phyloP scores from a whole-genome alignment of 2,329 filamentous ascomycete species.

The Thermomyces lanuginosus region DNA sequence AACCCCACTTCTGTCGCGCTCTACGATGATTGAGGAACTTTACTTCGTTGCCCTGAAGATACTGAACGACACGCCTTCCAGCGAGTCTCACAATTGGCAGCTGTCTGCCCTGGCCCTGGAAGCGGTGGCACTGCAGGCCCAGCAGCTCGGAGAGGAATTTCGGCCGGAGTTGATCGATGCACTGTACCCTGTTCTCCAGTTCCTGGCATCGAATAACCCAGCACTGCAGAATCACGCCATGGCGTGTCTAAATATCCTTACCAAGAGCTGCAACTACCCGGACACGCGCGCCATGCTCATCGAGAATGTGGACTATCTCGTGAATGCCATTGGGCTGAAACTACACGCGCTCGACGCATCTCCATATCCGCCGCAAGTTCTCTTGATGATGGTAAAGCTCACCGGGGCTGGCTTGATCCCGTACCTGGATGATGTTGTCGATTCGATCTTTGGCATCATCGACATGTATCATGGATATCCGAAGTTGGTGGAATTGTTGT shows the following conservation, averaged over 20 bases:
- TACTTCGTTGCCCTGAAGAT: constrained; percentile 28
- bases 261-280: constrained; percentile 54
- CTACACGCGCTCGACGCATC: constrained; percentile 87
- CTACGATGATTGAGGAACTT: constrained; percentile 28
- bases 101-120: constrained; percentile 68
- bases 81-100: constrained; percentile 46
- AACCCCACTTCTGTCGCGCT: constrained; percentile 11
- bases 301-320: constrained; percentile 87
- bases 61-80: constrained; percentile 22
- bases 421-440: constrained; percentile 80
- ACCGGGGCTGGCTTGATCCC: constrained; percentile 69
- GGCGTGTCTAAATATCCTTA: constrained; percentile 64
- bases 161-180: constrained; percentile 76
- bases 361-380: constrained; percentile 73
- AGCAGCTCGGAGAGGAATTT: constrained; percentile 50
- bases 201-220: constrained; percentile 55
- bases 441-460: constrained; percentile 80
- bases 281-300: constrained; percentile 66
- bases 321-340: constrained; percentile 78
- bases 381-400: constrained; percentile 85
- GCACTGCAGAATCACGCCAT: constrained; percentile 67
- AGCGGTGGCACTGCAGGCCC: constrained; percentile 58
- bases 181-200: constrained; percentile 79
- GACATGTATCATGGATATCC: constrained; percentile 92
- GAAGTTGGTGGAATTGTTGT: constrained; percentile 67